Base-by-base conservation (phyloP, 164 flowering plant species). In the Saururus chinensis region DNA sequence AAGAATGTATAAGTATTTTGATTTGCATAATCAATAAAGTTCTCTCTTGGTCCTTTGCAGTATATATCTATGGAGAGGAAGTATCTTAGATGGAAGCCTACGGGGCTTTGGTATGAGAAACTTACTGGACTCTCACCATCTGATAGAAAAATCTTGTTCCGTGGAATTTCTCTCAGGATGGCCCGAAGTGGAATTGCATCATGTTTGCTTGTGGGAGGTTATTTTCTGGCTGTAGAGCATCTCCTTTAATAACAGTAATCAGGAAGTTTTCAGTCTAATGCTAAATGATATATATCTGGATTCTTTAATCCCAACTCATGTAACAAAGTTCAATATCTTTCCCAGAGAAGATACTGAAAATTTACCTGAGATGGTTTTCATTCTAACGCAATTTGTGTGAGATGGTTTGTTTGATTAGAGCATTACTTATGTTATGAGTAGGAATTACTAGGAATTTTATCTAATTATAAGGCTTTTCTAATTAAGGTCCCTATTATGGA, bases 171-270 rank as follows among this genome's bases (percentile, higher is more conserved):
- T 73, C 60, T 80, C 66, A 79, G 96, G 62, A 81, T 82, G 90
- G 95, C 91, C 63, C 82, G 91, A 22, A 73, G 84, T 74, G 96
- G 97, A 45, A 0, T 90, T 22, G 90, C 89, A 49, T 86, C 92
- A 35, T 84, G 82, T 63, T 57, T 73, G 51, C 60, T 93, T 56
- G 89, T 85, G 0, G 86, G 96, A 7, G 68, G 83, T 64, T 92
- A 92, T 62, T 88, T 61, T 72, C 66, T 78, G 37, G 72, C 77
- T 17, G 69, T 92, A 24, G 76, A 84, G 67, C 68, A 71, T 68
- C 77, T 92, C 49, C 57, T 70, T 1, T 61, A 59, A 53, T 10
- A 9, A 10, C 49, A 42, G 37, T 30, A 6, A 1, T 1, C 17
- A 42, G 12, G 12, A 42, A 10, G 49, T 42, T 42, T 42, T 10